phyloP scores from a whole-genome alignment of 495 filamentous ascomycete genomes.

The Penicillium robsamsonii region DNA sequence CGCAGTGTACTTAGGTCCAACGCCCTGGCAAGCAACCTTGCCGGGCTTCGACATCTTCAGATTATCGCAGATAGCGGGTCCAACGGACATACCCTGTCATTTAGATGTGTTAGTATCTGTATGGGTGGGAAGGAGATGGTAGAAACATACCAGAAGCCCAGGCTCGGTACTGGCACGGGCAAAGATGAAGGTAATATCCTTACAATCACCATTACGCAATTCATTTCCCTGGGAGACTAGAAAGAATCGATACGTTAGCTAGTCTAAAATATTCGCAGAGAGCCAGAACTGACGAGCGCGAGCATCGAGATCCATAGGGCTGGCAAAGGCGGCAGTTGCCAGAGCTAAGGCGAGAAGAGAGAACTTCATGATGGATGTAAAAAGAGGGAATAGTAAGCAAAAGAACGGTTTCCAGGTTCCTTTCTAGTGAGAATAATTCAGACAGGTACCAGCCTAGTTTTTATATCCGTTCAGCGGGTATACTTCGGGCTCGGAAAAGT shows the following conservation, averaged over 20 bases:
- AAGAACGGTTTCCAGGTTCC: neutral
- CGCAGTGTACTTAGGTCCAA: slow-evolving; percentile 36
- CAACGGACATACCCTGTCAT: slow-evolving; percentile 38
- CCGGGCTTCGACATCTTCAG: slow-evolving; percentile 25
- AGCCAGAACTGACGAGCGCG: slow-evolving; percentile 13
- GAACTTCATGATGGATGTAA: slow-evolving; percentile 9
- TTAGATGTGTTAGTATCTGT: neutral
- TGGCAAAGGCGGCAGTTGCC: slow-evolving; percentile 14
- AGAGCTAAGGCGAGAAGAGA: slow-evolving; percentile 11
- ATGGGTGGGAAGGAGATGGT: neutral
- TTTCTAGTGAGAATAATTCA: neutral
- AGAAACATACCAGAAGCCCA: slow-evolving; percentile 14
- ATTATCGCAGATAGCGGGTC: slow-evolving; percentile 40
- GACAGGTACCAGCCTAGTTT: neutral
- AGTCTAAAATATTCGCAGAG: neutral
- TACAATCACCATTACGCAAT: slow-evolving; percentile 45
- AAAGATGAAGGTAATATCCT: slow-evolving; percentile 51
- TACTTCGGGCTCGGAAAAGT: neutral
- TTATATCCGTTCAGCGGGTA: neutral
- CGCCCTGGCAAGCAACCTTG: slow-evolving; percentile 39
- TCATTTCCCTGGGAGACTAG: slow-evolving; percentile 34
- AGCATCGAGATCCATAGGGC: slow-evolving; percentile 15
- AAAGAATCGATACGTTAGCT: neutral
- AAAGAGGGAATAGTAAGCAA: neutral
- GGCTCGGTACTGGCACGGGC: slow-evolving; percentile 49